Conservation (phyloP, 148 eudicot species). For the Persicaria tinctoria region DNA sequence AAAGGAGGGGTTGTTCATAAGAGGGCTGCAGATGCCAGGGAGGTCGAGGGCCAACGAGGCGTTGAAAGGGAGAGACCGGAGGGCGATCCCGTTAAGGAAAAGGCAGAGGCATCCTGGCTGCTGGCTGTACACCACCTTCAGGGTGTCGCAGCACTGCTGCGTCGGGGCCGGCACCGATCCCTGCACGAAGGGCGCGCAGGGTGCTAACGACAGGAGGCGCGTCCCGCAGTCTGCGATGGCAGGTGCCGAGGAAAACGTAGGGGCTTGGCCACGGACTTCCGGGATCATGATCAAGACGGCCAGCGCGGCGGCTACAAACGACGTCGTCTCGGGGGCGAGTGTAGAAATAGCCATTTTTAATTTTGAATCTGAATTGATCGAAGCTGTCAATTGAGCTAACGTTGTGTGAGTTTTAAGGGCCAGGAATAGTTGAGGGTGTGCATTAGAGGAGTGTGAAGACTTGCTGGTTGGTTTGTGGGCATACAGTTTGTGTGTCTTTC, state of each 20-base stretch:
- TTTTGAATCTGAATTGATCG: too few species aligned
- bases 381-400: too few species aligned
- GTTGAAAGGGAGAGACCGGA: slow-evolving; percentile 60
- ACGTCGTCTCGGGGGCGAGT: slow-evolving; percentile 6
- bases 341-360: slow-evolving; percentile 16
- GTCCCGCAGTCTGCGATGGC: slow-evolving; percentile 37
- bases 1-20: slow-evolving; percentile 32
- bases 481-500: slow-evolving; percentile 31
- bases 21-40: slow-evolving; percentile 47
- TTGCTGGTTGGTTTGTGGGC: slow-evolving; percentile 16
- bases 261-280: slow-evolving; percentile 20
- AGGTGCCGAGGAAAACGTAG: slow-evolving; percentile 19
- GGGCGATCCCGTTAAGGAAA: slow-evolving; percentile 40
- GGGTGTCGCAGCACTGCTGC: slow-evolving; percentile 44
- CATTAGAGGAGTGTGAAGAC: slow-evolving; percentile 21
- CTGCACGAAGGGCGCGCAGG: slow-evolving; percentile 59
- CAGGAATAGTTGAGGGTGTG: neutral
- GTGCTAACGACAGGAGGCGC: slow-evolving; percentile 32
- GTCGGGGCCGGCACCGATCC: slow-evolving; percentile 37
- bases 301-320: slow-evolving; percentile 12
- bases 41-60: slow-evolving; percentile 51
- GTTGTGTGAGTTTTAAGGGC: too few species aligned
- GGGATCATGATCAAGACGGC: slow-evolving; percentile 18
- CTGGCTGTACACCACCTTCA: slow-evolving; percentile 30
- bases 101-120: slow-evolving; percentile 55